Evolutionary conservation across 805 yeast species (phyloP).

Genomic region (Starmerella riodocensis): DNA sequence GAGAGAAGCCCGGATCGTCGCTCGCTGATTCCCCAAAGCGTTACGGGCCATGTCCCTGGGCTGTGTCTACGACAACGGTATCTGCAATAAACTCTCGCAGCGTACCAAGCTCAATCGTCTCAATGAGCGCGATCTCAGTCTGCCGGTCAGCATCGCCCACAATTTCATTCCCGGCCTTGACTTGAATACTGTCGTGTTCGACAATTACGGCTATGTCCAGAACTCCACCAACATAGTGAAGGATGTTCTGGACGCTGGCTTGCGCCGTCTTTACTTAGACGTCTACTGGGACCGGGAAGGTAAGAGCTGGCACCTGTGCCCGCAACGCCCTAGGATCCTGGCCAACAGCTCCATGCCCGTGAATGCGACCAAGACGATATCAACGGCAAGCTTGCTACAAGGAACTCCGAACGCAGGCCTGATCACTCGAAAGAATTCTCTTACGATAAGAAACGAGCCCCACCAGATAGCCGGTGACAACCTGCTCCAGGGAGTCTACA

Average conservation of each 20-base stretch:
- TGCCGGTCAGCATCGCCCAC: constrained; percentile 27
- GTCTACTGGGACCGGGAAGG: constrained; percentile 38
- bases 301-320: constrained; percentile 42
- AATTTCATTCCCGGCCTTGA: constrained; percentile 27
- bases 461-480: background rate
- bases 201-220: constrained; percentile 24
- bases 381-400: background rate
- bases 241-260: constrained; percentile 27
- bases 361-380: background rate
- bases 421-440: no score
- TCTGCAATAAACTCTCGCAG: constrained; percentile 20
- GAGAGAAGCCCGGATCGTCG: background rate
- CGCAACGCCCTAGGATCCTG: constrained; percentile 25
- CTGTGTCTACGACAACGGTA: constrained; percentile 14
- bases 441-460: background rate
- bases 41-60: constrained; percentile 14
- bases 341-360: background rate
- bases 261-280: constrained; percentile 31
- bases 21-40: no score
- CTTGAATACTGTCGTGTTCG: constrained; percentile 25
- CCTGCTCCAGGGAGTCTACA: background rate
- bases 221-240: constrained; percentile 20
- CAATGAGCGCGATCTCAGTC: constrained; percentile 28
- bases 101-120: constrained; percentile 19
- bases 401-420: background rate